Conservation (phyloP, 352 stramenopile species). For the Phytophthora constricta region DNA sequence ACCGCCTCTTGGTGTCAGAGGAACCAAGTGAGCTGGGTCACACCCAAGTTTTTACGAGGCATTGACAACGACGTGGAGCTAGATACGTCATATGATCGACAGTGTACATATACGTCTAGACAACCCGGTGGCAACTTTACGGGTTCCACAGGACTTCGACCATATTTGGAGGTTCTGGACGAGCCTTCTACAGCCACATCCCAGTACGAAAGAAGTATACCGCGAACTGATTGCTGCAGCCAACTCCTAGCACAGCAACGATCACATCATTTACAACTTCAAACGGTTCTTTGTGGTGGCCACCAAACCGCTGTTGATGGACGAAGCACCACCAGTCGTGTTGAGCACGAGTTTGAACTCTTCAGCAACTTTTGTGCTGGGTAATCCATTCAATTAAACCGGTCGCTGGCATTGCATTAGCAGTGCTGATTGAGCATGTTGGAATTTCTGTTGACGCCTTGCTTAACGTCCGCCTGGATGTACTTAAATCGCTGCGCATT, state of each 20-base stretch:
- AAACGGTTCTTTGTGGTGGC: not conserved
- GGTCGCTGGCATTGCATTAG: too few species aligned
- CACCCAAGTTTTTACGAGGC: slow-evolving; percentile 57
- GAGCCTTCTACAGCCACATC: slow-evolving; percentile 24
- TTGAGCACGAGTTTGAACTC: too few species aligned
- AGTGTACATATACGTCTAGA: slow-evolving; percentile 64
- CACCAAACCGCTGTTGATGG: not conserved
- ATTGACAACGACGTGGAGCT: slow-evolving; percentile 23
- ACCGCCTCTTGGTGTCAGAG: slow-evolving; percentile 55
- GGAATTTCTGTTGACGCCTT: too few species aligned
- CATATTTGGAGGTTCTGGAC: slow-evolving; percentile 61
- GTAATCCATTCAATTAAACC: too few species aligned
- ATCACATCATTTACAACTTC: slow-evolving; percentile 61
- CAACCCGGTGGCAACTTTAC: slow-evolving; percentile 73
- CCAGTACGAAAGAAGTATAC: slow-evolving; percentile 62
- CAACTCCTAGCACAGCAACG: slow-evolving; percentile 63
- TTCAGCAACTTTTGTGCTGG: too few species aligned
- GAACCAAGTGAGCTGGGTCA: slow-evolving; percentile 60
- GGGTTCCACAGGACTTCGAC: slow-evolving; percentile 56
- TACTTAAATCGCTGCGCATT: not conserved
- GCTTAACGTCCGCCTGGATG: not conserved
- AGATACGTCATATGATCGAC: slow-evolving; percentile 74
- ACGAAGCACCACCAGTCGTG: not conserved
- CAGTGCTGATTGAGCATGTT: too few species aligned
- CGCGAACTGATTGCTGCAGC: slow-evolving; percentile 52